A percentile compares a stretch with the other conserved stretches of the same genome.
phyloP scores from a whole-genome alignment of 163 green algal species.

The Volvox carteri region DNA sequence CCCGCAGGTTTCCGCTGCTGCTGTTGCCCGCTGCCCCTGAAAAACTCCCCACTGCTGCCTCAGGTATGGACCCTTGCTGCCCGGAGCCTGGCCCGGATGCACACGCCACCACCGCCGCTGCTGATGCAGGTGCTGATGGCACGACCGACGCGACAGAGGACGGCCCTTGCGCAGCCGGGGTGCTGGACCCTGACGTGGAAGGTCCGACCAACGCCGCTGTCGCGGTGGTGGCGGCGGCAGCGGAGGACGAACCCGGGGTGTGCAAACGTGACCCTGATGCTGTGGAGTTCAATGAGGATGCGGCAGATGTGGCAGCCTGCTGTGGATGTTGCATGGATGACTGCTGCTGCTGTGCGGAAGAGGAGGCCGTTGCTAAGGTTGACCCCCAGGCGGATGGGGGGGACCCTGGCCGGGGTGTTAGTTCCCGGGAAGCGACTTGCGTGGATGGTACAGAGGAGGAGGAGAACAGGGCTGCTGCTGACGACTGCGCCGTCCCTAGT shows the following conservation, averaged over 20 bases:
- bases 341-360: not conserved
- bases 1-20: too few species aligned
- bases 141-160: not conserved
- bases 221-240: not conserved
- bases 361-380: slow-evolving; percentile 41
- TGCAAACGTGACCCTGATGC: not conserved
- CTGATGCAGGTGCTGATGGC: slow-evolving; percentile 9
- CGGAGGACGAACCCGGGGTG: not conserved
- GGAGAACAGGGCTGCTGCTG: slow-evolving; percentile 26
- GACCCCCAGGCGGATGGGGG: slow-evolving; percentile 27
- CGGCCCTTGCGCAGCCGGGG: not conserved
- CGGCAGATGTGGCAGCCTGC: not conserved
- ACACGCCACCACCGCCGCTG: not conserved
- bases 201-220: not conserved
- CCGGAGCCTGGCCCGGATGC: not conserved
- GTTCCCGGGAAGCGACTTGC: slow-evolving; percentile 11
- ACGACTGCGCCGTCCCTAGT: slow-evolving; percentile 9
- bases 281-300: not conserved
- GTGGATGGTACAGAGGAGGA: not conserved
- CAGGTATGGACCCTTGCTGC: not conserved
- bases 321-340: slow-evolving; percentile 8
- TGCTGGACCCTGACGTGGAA: not conserved
- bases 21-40: slow-evolving; percentile 12
- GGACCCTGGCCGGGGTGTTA: slow-evolving; percentile 5
- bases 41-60: not conserved